Base-by-base conservation (phyloP, 2,329 filamentous ascomycete species). In the Fusarium begoniae region DNA sequence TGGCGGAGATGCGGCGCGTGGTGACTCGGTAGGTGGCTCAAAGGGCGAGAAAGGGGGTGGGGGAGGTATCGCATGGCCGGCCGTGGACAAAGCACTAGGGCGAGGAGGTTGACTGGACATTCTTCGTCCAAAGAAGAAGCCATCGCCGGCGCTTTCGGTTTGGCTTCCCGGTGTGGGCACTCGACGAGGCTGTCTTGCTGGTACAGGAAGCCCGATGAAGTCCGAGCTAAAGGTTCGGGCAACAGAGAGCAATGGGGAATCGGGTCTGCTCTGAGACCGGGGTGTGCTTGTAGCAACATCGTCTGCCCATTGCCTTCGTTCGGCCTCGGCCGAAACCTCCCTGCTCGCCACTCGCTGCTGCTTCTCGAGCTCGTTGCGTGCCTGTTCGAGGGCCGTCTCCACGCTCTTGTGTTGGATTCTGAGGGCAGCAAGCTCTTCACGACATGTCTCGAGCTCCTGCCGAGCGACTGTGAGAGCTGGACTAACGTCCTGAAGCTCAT, bases 401-500 rank as follows among this genome's bases (percentile, higher is more conserved):
- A 91, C 86, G 70, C 92, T 87, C 73, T 92, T 88, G 28, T 91
- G 87, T n/a, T 89, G 88, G 66, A 88, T 87, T 71, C 91, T 90
- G 7, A 97, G 83, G 22, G 87, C 84, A 51, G 91, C 88, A 32
- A 93, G 81, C 70, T 91, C 87, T 8, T 87, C 84, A 61, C 89
- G 89, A 62, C 90, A 89, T 28, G 87, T 84, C 20, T 87, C 85
- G 6, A 93, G 83, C 66, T 95, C 91, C 69, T 90, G 87, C 66
- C 92, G 89, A 13, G 92, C 86, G 22, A 84, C 86, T n/a, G 89
- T 87, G n/a, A 92, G 85, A 62, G 90, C 89, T 43, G 87, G 91
- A 77, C 86, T 89, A 71, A 90, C 85, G 58, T 89, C 88, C 78
- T 98, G 94, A 11, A 98, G 83, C 75, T 98, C 95, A 75, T 97